Conservation (phyloP, 2,329 filamentous ascomycete genomes). For the Apiospora phragmitis region DNA sequence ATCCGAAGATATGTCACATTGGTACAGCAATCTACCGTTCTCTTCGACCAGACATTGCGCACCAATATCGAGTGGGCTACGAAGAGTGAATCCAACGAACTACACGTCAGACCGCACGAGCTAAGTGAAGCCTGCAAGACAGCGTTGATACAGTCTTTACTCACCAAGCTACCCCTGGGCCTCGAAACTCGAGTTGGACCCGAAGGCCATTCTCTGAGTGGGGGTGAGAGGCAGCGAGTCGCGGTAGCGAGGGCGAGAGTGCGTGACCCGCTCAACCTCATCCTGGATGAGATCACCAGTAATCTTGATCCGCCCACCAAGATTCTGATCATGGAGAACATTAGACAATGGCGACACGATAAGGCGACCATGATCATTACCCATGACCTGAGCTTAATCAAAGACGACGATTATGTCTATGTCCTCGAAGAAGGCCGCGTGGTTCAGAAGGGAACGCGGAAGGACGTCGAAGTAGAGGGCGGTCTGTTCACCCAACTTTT, state of each 20-base stretch:
- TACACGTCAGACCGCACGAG: not conserved
- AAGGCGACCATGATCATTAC: slow-evolving; percentile 95
- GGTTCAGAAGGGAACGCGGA: slow-evolving; percentile 67
- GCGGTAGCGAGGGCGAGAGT: slow-evolving; percentile 78
- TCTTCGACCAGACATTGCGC: slow-evolving; percentile 81
- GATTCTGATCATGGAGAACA: slow-evolving; percentile 68
- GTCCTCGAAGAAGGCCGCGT: slow-evolving; percentile 71
- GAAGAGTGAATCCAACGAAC: not conserved
- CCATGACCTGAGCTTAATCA: slow-evolving; percentile 80
- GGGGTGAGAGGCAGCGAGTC: slow-evolving; percentile 81
- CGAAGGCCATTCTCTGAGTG: slow-evolving; percentile 73
- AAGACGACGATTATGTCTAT: slow-evolving; percentile 73
- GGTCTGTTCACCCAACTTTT: slow-evolving; percentile 45
- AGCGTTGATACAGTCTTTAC: slow-evolving; percentile 67
- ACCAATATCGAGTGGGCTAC: slow-evolving; percentile 78
- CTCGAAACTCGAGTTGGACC: slow-evolving; percentile 71
- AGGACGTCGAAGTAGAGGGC: slow-evolving; percentile 46
- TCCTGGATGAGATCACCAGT: slow-evolving; percentile 88
- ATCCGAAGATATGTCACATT: slow-evolving; percentile 77
- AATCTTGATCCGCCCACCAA: slow-evolving; percentile 77
- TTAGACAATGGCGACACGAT: slow-evolving; percentile 73
- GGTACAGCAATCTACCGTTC: slow-evolving; percentile 76
- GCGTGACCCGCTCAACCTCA: slow-evolving; percentile 75
- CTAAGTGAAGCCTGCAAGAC: slow-evolving; percentile 40
- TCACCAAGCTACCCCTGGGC: slow-evolving; percentile 67